Base-by-base conservation (phyloP, 768 basidiomycete genomes). In the Boletus pseudo-olivaceus region DNA sequence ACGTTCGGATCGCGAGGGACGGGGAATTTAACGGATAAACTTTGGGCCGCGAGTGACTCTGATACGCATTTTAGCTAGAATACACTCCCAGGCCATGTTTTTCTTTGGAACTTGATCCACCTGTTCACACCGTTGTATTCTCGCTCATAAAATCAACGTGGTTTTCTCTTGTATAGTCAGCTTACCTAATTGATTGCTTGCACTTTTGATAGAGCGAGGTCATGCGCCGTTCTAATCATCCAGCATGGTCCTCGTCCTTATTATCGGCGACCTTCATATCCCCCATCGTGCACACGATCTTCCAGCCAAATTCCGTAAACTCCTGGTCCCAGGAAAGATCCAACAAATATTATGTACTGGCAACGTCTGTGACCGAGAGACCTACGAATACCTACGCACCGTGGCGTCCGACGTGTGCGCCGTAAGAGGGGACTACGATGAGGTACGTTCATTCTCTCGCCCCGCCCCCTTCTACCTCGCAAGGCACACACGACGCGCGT, bases 281-380 rank as follows among this genome's bases (percentile, higher is more conserved):
- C 97, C 97, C 1, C 88, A 92, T 69, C 76, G 91, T 41, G 78
- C 76, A 9, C 92, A 97, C 68, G 97, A 97, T 66, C 82, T 99
- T 9, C 95, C 97, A 0, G 77, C 84, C 14, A 98, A 98, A 74
- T 99, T 99, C 76, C 95, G 96, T 76, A 97, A 98, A 67, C 85
- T 98, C 1, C 79, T 99, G 49, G 87, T 92, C 6, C 90, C 90
- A 19, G 97, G 97, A 20, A 99, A 99, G 72, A 98, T 99, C 42
- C 92, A 95, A 58, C 96, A 98, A 71, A 97, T 98, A 55, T 78
- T 98, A 26, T 97, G 93, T 70, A 98, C 96, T 0, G 97, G 97
- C 44, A 98, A 98, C 68, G 88, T 98, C 23, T 95, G 93, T 71
- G 97, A 99, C 75, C 87, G 88, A 65, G 96, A 98, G 73, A 98